A percentile compares a stretch with the other conserved stretches of the same genome.
Conservation (phyloP, 257 asterid species). For the Nicotiana sylvestris region DNA sequence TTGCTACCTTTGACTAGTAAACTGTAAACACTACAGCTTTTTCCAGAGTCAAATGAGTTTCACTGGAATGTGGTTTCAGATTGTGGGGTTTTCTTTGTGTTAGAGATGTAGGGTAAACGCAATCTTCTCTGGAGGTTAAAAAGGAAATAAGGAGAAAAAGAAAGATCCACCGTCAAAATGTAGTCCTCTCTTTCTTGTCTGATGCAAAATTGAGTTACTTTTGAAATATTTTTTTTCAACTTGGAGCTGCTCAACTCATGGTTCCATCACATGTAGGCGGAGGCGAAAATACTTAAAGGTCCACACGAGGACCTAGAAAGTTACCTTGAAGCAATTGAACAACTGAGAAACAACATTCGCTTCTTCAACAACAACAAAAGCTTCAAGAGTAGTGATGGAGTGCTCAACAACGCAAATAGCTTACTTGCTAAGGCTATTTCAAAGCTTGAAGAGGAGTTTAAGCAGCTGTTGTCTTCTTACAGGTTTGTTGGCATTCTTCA, state of each 20-base stretch:
- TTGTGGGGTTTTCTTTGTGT: not conserved
- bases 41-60: not conserved
- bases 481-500: slow-evolving; percentile 39
- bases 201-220: not conserved
- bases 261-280: slow-evolving; percentile 53
- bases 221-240: not conserved
- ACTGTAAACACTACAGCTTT: not conserved
- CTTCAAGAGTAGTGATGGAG: slow-evolving; percentile 96
- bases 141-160: not conserved
- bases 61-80: not conserved
- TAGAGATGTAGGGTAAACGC: not conserved
- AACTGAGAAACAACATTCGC: slow-evolving; percentile 68
- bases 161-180: not conserved
- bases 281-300: slow-evolving; percentile 92
- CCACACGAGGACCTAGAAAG: slow-evolving; percentile 97
- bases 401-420: slow-evolving; percentile 73
- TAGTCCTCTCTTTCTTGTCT: not conserved
- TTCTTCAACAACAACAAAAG: slow-evolving; percentile 92
- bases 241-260: slow-evolving; percentile 10
- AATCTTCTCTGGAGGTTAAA: not conserved
- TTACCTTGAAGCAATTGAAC: slow-evolving; percentile 93
- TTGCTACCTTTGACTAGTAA: not conserved
- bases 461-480: slow-evolving; percentile 71
- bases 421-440: slow-evolving; percentile 92
- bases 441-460: slow-evolving; percentile 94